A percentile compares a stretch with the other conserved stretches of the same genome.
phyloP scores from a whole-genome alignment of 2,329 filamentous ascomycete genomes.

The Plectosphaerella sp. region DNA sequence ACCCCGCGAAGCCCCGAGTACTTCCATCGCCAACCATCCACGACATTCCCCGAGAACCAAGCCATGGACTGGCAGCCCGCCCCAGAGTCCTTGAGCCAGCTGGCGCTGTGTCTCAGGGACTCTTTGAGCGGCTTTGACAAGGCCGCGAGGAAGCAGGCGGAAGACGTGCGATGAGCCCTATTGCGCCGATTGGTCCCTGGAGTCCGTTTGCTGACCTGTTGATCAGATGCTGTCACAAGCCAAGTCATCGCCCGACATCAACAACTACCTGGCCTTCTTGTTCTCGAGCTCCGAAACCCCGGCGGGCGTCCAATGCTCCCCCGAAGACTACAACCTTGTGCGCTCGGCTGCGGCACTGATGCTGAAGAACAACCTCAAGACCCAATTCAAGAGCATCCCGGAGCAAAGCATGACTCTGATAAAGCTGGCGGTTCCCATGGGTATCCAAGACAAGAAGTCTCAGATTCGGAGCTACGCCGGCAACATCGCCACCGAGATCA shows the following conservation, averaged over 20 bases:
- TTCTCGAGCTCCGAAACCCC: constrained; percentile 68
- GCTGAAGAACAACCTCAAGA: constrained; percentile 88
- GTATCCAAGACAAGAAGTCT: constrained; percentile 73
- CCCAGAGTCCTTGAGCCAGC: constrained; percentile 81
- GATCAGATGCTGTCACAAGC: constrained; percentile 87
- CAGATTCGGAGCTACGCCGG: constrained; percentile 88
- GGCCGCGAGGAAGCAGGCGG: constrained; percentile 80
- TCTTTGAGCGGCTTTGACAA: constrained; percentile 83
- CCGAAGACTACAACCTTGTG: constrained; percentile 66
- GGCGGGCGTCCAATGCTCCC: constrained; percentile 52
- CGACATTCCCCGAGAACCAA: constrained; percentile 11
- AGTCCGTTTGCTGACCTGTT: constrained; percentile 3
- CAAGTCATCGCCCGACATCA: constrained; percentile 84
- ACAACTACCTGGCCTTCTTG: constrained; percentile 93
- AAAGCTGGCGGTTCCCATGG: constrained; percentile 71
- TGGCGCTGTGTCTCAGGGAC: constrained; percentile 84
- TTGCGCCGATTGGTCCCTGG: no score
- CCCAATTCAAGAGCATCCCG: constrained; percentile 70
- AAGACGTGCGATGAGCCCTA: constrained; percentile 58
- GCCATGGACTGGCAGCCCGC: constrained; percentile 90
- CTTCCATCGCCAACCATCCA: constrained; percentile 6
- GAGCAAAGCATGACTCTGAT: constrained; percentile 71
- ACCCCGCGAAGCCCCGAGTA: constrained; percentile 3
- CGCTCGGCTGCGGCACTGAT: constrained; percentile 87
- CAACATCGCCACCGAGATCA: constrained; percentile 89